Conservation (phyloP, 2,329 filamentous ascomycete species). For the Nothopassalora personata region DNA sequence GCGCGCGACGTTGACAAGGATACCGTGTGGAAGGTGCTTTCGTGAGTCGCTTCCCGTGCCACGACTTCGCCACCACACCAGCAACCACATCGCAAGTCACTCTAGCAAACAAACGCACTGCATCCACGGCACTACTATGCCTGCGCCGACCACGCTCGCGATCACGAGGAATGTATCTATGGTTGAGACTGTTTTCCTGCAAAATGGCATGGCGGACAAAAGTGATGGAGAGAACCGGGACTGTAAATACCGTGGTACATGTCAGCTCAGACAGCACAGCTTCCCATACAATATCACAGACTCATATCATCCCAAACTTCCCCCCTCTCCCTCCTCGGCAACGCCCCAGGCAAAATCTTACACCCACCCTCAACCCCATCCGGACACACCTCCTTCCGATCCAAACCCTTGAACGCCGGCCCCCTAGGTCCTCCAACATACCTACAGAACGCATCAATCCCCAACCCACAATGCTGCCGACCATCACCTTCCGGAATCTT, state of each 20-base stretch:
- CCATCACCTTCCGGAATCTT: slow-evolving; percentile 50
- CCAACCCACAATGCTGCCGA: slow-evolving; percentile 45
- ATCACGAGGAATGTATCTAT: neutral
- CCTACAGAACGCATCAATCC: slow-evolving; percentile 37
- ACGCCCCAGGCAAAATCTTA: slow-evolving; percentile 18
- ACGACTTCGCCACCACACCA: neutral
- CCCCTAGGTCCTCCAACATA: slow-evolving; percentile 57
- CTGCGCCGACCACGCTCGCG: too few species aligned
- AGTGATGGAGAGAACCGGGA: too few species aligned
- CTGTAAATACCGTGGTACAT: too few species aligned
- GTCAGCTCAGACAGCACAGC: too few species aligned
- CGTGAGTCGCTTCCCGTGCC: neutral
- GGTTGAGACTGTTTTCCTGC: too few species aligned
- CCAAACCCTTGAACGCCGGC: slow-evolving; percentile 55
- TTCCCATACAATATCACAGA: neutral
- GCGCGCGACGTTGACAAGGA: neutral
- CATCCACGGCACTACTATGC: too few species aligned
- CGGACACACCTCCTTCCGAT: slow-evolving; percentile 54
- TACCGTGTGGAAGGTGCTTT: neutral
- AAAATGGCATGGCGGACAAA: too few species aligned
- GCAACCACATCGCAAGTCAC: neutral
- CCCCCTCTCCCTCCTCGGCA: slow-evolving; percentile 1
- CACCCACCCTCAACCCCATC: slow-evolving; percentile 42
- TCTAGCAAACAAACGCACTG: too few species aligned
- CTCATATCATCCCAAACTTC: neutral